Base-by-base conservation (phyloP, 2,329 filamentous ascomycete species). In the Colletotrichum cuscutae region DNA sequence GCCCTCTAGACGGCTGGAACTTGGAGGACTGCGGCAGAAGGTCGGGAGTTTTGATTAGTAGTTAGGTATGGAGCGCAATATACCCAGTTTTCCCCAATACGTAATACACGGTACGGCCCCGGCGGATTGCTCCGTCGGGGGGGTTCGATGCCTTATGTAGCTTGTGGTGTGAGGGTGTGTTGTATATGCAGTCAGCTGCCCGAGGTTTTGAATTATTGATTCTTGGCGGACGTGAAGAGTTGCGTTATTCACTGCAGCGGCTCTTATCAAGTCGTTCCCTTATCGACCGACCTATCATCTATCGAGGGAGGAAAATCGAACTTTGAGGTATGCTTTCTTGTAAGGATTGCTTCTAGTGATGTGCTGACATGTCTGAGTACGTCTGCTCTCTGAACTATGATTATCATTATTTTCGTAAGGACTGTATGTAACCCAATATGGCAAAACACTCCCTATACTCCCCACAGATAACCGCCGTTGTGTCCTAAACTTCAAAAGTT, bases 391-490 rank as follows among this genome's bases (percentile, higher is more conserved):
- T 35, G 32, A 42, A 42, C 37, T 58, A 42, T 49, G 42, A 49
- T 70, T 52, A 62, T 57, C 42, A 28, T 53, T 72, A 60, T 49
- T 19, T 52, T 52, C 57, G 66, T 69, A 71, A 73, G 60, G 71
- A 73, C 71, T 42, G 71, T 65, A 8, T 22, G 37, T 26, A 42
- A 52, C 24, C 32, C 35, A 30, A 28, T 70, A 60, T 70, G 70
- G 60, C 70, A 12, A 59, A 70, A 61, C 60, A 56, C n/a, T 22
- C 26, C 52, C 37, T 32, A 24, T 19, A 61, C n/a, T 49, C 24
- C n/a, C 5, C 28, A 9, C 12, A 54, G 49, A 37, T 54, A 8
- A 26, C 8, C 30, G 28, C n/a, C 30, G 13, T 53, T 30, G 15
- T 13, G 13, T 11, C 49, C 1, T 19, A 28, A 68, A 46, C 37